phyloP scores from a whole-genome alignment of 1,284 basidiomycete genomes.

The Cryptococcus sp. region DNA sequence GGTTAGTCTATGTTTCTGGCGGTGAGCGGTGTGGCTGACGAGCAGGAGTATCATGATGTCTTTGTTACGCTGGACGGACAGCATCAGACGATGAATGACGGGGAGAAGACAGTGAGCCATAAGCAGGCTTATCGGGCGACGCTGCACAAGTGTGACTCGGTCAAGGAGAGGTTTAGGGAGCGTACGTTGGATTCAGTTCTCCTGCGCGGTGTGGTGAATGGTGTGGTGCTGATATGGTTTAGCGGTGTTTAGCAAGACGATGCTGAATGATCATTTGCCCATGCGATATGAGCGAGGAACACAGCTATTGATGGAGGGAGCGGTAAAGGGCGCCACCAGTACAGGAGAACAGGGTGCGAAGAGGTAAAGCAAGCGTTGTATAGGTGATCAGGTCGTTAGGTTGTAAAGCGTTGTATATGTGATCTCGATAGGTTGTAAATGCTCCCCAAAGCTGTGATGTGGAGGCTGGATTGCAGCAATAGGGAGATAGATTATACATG shows the following conservation, averaged over 20 bases:
- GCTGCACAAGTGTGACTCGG: conserved; percentile 48
- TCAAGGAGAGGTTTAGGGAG: conserved; percentile 50
- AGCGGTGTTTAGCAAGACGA: conserved; percentile 41
- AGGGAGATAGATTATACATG: too few species aligned
- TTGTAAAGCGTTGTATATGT: too few species aligned
- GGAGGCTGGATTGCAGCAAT: too few species aligned
- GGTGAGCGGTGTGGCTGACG: conserved; percentile 6
- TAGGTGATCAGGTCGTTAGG: too few species aligned
- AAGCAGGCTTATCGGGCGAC: conserved; percentile 47
- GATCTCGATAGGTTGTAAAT: too few species aligned
- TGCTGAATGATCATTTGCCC: conserved; percentile 46
- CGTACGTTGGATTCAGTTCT: conserved; percentile 39
- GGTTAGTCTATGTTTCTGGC: conserved; percentile 14
- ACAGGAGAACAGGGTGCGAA: too few species aligned
- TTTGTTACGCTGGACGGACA: conserved; percentile 31
- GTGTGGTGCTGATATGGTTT: conserved; percentile 1
- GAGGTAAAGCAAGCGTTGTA: too few species aligned
- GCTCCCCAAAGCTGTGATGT: too few species aligned
- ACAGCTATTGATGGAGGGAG: conserved; percentile 36
- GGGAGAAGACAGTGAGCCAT: conserved; percentile 8
- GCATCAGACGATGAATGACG: not conserved
- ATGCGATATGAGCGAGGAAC: conserved; percentile 41
- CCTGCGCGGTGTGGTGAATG: too few species aligned
- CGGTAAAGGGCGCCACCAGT: too few species aligned
- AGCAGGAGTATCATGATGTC: conserved; percentile 46